A percentile compares a stretch with the other conserved stretches of the same genome.
phyloP scores from a whole-genome alignment of 495 filamentous ascomycete genomes.

The Penicillium pulvis region DNA sequence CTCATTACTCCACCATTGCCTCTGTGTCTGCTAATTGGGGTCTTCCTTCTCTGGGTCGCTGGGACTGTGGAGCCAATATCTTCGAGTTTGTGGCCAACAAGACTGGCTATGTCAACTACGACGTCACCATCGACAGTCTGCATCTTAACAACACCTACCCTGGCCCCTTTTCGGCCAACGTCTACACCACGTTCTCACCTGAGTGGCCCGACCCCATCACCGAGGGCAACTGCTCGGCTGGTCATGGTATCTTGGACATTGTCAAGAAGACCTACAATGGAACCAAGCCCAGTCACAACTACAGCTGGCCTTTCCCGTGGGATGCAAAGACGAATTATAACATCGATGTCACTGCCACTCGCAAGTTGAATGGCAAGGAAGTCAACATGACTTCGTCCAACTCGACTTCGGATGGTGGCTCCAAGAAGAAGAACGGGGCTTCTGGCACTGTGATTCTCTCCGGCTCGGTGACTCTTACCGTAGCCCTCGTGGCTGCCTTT shows the following conservation, averaged over 20 bases:
- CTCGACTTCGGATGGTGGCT: not conserved
- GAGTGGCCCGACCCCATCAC: slow-evolving; percentile 48
- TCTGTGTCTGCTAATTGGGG: slow-evolving; percentile 70
- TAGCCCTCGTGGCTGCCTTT: slow-evolving; percentile 19
- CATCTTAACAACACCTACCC: slow-evolving; percentile 49
- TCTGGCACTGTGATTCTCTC: slow-evolving; percentile 11
- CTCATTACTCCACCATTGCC: slow-evolving; percentile 69
- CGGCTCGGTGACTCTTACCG: slow-evolving; percentile 7
- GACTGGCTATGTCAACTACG: slow-evolving; percentile 57
- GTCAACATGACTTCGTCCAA: slow-evolving; percentile 2
- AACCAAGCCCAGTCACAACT: slow-evolving; percentile 37
- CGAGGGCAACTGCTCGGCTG: slow-evolving; percentile 42
- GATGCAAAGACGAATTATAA: slow-evolving; percentile 25
- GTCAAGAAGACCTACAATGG: slow-evolving; percentile 43
- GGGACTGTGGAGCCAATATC: slow-evolving; percentile 72
- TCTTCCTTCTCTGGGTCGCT: slow-evolving; percentile 66
- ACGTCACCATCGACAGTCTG: slow-evolving; percentile 47
- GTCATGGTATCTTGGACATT: slow-evolving; percentile 40
- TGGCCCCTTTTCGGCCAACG: slow-evolving; percentile 41
- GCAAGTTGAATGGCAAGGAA: slow-evolving; percentile 20
- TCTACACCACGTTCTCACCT: slow-evolving; percentile 33
- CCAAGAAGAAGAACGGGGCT: not conserved
- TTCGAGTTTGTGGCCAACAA: slow-evolving; percentile 61
- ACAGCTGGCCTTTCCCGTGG: slow-evolving; percentile 40
- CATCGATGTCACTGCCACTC: slow-evolving; percentile 32